phyloP scores from a whole-genome alignment of 305 asterid genomes.

The Coffea humblotiana region DNA sequence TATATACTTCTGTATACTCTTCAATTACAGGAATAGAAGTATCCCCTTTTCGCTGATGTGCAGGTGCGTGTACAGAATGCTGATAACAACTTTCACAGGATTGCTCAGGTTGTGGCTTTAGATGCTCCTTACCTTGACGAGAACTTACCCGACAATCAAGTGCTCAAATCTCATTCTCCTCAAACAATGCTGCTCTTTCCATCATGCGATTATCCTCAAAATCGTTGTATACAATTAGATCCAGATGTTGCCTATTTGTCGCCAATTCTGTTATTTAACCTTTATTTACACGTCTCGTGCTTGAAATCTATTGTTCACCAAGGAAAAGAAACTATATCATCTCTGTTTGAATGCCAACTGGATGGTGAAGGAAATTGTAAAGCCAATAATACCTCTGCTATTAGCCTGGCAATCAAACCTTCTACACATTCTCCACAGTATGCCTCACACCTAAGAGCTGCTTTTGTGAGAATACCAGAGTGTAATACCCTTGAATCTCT shows the following conservation, averaged over 20 bases:
- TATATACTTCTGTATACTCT: background rate
- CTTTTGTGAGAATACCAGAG: conserved; percentile 90
- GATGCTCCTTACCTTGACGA: conserved; percentile 66
- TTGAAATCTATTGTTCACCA: conserved; percentile 62
- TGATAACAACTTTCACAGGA: conserved; percentile 52
- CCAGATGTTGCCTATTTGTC: conserved; percentile 71
- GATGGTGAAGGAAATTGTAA: conserved; percentile 39
- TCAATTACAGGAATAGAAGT: background rate
- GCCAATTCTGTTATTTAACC: conserved; percentile 80
- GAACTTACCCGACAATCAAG: conserved; percentile 20
- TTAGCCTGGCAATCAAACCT: conserved; percentile 59
- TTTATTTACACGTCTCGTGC: conserved; percentile 66
- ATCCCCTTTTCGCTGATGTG: conserved; percentile 9
- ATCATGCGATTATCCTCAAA: conserved; percentile 47
- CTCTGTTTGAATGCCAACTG: conserved; percentile 51
- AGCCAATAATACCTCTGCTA: conserved; percentile 30
- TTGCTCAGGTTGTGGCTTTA: conserved; percentile 78
- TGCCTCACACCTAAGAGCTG: conserved; percentile 86
- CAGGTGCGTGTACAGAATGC: conserved; percentile 66
- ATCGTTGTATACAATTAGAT: conserved; percentile 39
- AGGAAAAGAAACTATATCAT: conserved; percentile 56
- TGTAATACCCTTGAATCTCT: conserved; percentile 73
- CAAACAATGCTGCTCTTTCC: conserved; percentile 60
- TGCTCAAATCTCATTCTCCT: conserved; percentile 31
- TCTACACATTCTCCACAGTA: conserved; percentile 59